A percentile compares a stretch with the other conserved stretches of the same genome.
Evolutionary conservation across 495 filamentous ascomycete species (phyloP).

Genomic region (Monascus purpureus): DNA sequence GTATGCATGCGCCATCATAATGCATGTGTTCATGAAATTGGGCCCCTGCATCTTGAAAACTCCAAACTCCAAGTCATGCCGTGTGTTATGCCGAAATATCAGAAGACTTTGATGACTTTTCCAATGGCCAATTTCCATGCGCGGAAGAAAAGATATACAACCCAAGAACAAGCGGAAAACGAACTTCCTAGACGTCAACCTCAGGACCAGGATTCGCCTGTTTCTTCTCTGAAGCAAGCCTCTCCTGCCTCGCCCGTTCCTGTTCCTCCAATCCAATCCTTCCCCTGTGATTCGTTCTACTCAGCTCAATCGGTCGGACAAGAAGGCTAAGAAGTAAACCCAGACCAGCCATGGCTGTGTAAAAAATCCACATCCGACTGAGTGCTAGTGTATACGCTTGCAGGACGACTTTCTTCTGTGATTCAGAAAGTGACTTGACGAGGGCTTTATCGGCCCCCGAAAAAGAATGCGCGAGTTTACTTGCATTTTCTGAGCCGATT

Average conservation of each 20-base stretch:
- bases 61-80: no score
- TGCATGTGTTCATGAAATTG: no score
- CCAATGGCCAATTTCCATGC: no score
- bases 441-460: slow-evolving; percentile 46
- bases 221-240: slow-evolving; percentile 12
- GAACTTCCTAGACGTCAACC: no score
- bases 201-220: no score
- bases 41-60: no score
- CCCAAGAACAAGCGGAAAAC: no score
- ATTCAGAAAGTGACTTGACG: slow-evolving; percentile 33
- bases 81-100: no score
- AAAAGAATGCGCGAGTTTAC: slow-evolving; percentile 26
- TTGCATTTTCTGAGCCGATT: slow-evolving; percentile 19
- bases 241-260: slow-evolving; percentile 27
- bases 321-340: slow-evolving; percentile 42
- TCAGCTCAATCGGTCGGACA: slow-evolving; percentile 41
- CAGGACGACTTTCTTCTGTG: slow-evolving; percentile 33
- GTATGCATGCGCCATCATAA: no score
- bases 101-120: no score
- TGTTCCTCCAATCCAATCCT: slow-evolving; percentile 49
- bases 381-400: slow-evolving; percentile 42
- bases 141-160: no score
- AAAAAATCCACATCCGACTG: slow-evolving; percentile 56
- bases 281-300: slow-evolving; percentile 42
- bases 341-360: slow-evolving; percentile 36